A percentile compares a stretch with the other conserved stretches of the same genome.
Evolutionary conservation across 139 green algal species (phyloP).

Genomic region (Tetradesmus obliquus): DNA sequence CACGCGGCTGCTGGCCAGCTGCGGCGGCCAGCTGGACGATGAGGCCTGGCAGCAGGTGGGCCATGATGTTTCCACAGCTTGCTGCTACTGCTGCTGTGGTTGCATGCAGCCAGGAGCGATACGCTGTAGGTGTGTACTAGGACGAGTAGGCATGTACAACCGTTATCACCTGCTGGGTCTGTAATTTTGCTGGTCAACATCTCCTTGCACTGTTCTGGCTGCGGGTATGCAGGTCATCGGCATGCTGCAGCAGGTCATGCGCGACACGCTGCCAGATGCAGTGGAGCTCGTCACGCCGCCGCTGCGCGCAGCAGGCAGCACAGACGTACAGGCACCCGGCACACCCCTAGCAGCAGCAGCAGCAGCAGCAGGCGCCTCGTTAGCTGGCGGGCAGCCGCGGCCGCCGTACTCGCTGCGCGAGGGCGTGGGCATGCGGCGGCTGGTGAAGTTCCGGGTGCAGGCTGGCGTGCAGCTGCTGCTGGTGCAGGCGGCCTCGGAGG

Average conservation of each 20-base stretch:
- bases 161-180: too few species aligned
- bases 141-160: too few species aligned
- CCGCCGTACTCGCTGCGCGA: slow-evolving; percentile 68
- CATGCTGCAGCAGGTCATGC: slow-evolving; percentile 35
- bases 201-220: slow-evolving; percentile 34
- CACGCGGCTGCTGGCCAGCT: slow-evolving; percentile 75
- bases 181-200: too few species aligned
- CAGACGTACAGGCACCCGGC: slow-evolving; percentile 12
- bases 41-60: slow-evolving; percentile 66
- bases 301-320: neutral
- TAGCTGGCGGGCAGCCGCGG: slow-evolving; percentile 30
- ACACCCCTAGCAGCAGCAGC: slow-evolving; percentile 20
- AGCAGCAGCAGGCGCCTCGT: slow-evolving; percentile 24
- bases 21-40: slow-evolving; percentile 60
- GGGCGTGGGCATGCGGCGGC: slow-evolving; percentile 80
- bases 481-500: slow-evolving; percentile 74
- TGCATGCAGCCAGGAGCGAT: neutral
- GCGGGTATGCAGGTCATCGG: slow-evolving; percentile 8
- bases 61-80: neutral
- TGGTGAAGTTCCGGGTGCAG: slow-evolving; percentile 80
- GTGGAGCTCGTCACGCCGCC: slow-evolving; percentile 50
- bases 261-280: slow-evolving; percentile 44
- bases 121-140: too few species aligned
- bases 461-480: slow-evolving; percentile 91
- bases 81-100: neutral